Conservation (phyloP, 1,139 yeast species). For the Saccharomyces hybrid region DNA sequence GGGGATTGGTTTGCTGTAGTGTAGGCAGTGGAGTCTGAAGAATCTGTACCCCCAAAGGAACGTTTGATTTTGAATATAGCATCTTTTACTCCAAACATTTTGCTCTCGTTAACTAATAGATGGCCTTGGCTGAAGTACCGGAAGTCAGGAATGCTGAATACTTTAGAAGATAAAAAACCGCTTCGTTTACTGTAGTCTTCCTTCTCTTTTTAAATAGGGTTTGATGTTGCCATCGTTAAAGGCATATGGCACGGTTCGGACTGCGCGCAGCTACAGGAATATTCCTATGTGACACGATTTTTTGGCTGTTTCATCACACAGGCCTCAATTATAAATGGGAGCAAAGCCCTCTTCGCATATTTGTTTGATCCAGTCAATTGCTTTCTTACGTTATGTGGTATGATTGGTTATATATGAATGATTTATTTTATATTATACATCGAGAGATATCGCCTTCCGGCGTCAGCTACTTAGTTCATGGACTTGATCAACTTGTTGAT, state of each 20-base stretch:
- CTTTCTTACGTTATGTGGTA: not conserved
- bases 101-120: not conserved
- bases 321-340: not conserved
- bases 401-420: not conserved
- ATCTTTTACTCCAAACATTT: constrained; percentile 10
- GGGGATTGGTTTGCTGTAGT: not conserved
- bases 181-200: not conserved
- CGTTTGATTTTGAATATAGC: constrained; percentile 8
- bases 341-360: not conserved
- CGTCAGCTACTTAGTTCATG: constrained; percentile 57
- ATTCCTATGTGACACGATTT: not conserved
- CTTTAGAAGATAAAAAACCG: not conserved
- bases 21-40: constrained; percentile 1
- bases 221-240: not conserved
- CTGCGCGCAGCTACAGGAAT: not conserved
- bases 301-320: not conserved
- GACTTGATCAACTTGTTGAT: constrained; percentile 97
- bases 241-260: not conserved
- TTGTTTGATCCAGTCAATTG: not conserved
- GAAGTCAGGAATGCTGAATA: not conserved
- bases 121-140: not conserved
- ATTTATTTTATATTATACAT: not conserved
- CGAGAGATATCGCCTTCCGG: not conserved
- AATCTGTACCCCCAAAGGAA: constrained; percentile 3
- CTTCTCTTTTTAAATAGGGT: not conserved